Base-by-base conservation (phyloP, 1,139 yeast genomes). In the Debaryomyces robertsiae region DNA sequence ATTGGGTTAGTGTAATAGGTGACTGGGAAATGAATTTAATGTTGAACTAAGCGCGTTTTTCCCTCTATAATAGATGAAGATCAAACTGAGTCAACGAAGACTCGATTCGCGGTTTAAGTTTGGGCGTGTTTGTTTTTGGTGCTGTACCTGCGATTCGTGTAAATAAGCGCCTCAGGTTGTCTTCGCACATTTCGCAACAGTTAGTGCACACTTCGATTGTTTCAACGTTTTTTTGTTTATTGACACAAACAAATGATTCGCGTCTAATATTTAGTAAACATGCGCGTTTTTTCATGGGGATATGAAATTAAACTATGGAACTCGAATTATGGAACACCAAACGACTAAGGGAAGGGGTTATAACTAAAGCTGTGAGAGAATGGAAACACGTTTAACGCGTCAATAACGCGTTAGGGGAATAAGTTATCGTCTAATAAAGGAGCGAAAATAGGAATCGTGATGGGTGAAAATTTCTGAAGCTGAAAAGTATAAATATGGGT, bases 1-100 rank as follows among this genome's bases (percentile, higher is more conserved):
- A 81, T 49, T 89, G 95, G 96, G 81, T 82, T 45, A 80, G 86
- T 41, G 91, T 87, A 22, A 77, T 85, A 37, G 75, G 75, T 37
- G 95, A 88, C 49, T 86, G 94, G 94, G 90, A 84, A 54, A 84
- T 88, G 78, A 85, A 84, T 53, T 73, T 88, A 45, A 85, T 87
- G 93, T 65, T 87, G 49, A 76, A 79, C 41, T 82, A 52, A 41
- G 5, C 22, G 22, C 7, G 22, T 19, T 6, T 19, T 19, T 6
- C 22, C 22, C 11, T 9, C 36, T 17, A 9, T 16, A 3, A 16
- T 33, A 27, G 14, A 25, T 14, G 15, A 30, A 17, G 11, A 32
- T 11, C 10, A 32, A 23, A 24, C 22, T 23, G 11, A 18, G 11
- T 23, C 36, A 27, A 24, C 27, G 10, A 16, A 24, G 30, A 24